Conservation (phyloP, 768 basidiomycete species). For the Kwoniella heveanensis region DNA sequence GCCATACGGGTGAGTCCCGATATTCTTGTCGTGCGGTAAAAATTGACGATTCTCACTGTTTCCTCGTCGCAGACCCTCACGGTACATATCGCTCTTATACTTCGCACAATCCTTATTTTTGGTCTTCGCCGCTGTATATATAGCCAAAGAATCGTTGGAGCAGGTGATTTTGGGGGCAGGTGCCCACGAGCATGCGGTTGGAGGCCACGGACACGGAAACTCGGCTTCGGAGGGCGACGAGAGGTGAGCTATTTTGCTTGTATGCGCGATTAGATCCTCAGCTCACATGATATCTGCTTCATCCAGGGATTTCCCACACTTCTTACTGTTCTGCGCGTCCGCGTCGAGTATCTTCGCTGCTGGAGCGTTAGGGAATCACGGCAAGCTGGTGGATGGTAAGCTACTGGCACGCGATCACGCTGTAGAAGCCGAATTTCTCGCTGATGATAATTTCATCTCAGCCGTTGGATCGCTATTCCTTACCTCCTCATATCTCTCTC, state of each 20-base stretch:
- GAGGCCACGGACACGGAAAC: slow-evolving; percentile 64
- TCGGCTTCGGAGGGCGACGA: slow-evolving; percentile 49
- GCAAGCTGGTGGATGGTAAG: slow-evolving; percentile 57
- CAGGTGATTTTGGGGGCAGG: slow-evolving; percentile 68
- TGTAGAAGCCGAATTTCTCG: not conserved
- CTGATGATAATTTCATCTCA: slow-evolving; percentile 21
- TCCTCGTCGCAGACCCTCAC: slow-evolving; percentile 27
- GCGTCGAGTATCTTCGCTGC: slow-evolving; percentile 47
- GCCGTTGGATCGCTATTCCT: slow-evolving; percentile 52
- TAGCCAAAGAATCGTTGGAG: slow-evolving; percentile 95
- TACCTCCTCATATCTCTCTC: slow-evolving; percentile 26
- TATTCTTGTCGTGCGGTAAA: not conserved
- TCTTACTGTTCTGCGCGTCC: slow-evolving; percentile 41
- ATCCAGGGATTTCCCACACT: slow-evolving; percentile 38
- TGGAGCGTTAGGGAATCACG: slow-evolving; percentile 54
- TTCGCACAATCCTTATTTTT: slow-evolving; percentile 93
- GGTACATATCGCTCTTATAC: slow-evolving; percentile 59
- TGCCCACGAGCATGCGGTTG: slow-evolving; percentile 42
- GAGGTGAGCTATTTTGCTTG: slow-evolving; percentile 38
- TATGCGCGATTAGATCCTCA: slow-evolving; percentile 8
- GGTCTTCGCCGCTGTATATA: slow-evolving; percentile 90
- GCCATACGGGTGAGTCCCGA: slow-evolving; percentile 66
- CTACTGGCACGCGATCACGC: not conserved
- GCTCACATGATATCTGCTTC: slow-evolving; percentile 22
- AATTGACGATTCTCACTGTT: slow-evolving; percentile 44